These are phyloP conservation scores for Aspergillus coremiiformis DNA, from an alignment of 495 filamentous ascomycete species.

Conservation along the genomic window DNA sequence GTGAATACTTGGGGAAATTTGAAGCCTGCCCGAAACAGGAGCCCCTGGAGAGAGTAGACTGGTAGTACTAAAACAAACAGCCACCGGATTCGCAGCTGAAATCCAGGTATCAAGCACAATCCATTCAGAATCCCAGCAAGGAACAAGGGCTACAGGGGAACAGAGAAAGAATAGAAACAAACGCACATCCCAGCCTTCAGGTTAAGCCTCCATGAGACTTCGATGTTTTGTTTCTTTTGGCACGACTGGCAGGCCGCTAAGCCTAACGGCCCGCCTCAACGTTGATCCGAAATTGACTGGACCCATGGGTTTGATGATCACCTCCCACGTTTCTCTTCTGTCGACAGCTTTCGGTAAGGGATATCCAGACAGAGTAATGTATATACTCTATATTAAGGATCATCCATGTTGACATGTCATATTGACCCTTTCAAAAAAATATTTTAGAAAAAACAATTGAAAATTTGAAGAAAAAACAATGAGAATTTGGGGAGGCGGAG, in stretches of 20 bases:
- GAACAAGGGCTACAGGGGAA: background rate
- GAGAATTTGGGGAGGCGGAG: background rate
- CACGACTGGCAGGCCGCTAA: background rate
- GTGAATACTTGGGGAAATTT: conserved; percentile 5
- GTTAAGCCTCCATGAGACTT: background rate
- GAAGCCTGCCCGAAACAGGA: conserved; percentile 7
- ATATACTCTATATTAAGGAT: background rate
- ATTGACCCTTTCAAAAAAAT: background rate
- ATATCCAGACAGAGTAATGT: background rate
- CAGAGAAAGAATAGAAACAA: background rate
- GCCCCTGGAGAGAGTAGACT: conserved; percentile 5
- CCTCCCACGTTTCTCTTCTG: conserved; percentile 6
- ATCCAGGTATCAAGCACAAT: conserved; percentile 9
- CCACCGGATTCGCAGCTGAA: conserved; percentile 13
- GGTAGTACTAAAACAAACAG: conserved; percentile 9
- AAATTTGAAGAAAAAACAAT: background rate
- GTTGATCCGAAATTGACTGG: conserved; percentile 18
- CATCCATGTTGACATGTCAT: background rate
- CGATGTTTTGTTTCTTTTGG: background rate
- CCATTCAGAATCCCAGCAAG: conserved; percentile 6
- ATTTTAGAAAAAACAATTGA: too few relatives aligned
- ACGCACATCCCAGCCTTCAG: background rate
- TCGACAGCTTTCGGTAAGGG: conserved; percentile 2
- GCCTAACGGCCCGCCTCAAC: conserved; percentile 14
- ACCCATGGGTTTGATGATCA: background rate